Evolutionary conservation across 805 yeast genomes (phyloP).

Genomic region (Candida schatavii): DNA sequence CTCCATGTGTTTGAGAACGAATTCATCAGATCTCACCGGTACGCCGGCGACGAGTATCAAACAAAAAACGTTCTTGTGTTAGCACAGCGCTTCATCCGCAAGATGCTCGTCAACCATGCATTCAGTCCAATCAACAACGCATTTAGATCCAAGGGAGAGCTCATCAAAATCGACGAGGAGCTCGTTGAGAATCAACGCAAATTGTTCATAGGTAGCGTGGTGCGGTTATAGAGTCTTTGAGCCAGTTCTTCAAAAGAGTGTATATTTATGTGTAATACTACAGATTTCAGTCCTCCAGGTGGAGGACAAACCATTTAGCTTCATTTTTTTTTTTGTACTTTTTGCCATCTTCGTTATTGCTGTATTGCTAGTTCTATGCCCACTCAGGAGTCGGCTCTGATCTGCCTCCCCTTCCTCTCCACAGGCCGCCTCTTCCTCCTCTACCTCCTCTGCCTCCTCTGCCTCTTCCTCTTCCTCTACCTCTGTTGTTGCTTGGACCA

Average conservation of each 20-base stretch:
- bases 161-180: constrained; percentile 14
- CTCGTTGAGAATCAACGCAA: background rate
- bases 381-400: constrained; percentile 26
- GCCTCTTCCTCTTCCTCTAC: constrained; percentile 37
- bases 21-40: constrained; percentile 22
- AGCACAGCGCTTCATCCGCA: constrained; percentile 14
- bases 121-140: constrained; percentile 24
- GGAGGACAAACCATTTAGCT: too few relatives aligned
- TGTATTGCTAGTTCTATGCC: constrained; percentile 17
- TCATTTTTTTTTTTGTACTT: too few relatives aligned
- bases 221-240: background rate
- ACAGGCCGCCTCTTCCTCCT: constrained; percentile 15
- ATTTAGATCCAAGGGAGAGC: background rate
- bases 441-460: constrained; percentile 8
- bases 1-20: constrained; percentile 31
- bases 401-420: constrained; percentile 17
- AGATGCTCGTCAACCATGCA: constrained; percentile 20
- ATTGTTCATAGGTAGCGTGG: constrained; percentile 1
- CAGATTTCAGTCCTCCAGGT: too few relatives aligned
- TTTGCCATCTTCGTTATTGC: too few relatives aligned
- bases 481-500: constrained; percentile 42
- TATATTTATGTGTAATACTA: too few relatives aligned
- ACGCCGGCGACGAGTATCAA: constrained; percentile 10
- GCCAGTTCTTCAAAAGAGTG: too few relatives aligned
- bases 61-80: constrained; percentile 16